Conservation (phyloP, 2,329 filamentous ascomycete species). For the Didymella glomerata region DNA sequence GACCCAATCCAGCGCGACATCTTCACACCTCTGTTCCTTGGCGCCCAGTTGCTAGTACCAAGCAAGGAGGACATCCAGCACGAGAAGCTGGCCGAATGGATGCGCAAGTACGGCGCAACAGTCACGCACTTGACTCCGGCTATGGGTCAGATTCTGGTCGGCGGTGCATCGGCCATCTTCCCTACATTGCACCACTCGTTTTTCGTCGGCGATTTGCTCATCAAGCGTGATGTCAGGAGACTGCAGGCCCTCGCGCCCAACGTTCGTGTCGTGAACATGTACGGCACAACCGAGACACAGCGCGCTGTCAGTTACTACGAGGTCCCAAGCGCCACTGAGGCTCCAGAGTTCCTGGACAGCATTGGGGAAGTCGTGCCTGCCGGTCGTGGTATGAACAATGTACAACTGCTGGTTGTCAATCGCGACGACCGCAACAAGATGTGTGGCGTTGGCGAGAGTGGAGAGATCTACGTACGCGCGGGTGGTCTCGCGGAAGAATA, state of each 20-base stretch:
- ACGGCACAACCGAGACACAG: constrained; percentile 86
- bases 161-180: constrained; percentile 79
- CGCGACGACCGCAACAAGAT: constrained; percentile 59
- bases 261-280: constrained; percentile 82
- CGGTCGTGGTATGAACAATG: constrained; percentile 85
- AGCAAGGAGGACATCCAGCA: constrained; percentile 85
- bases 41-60: constrained; percentile 79
- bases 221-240: constrained; percentile 79
- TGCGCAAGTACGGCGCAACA: constrained; percentile 75
- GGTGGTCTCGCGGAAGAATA: constrained; percentile 87
- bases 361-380: constrained; percentile 82
- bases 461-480: constrained; percentile 84
- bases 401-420: constrained; percentile 63
- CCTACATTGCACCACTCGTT: constrained; percentile 80
- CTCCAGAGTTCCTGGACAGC: constrained; percentile 69
- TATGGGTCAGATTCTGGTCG: constrained; percentile 95
- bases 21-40: constrained; percentile 88
- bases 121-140: constrained; percentile 92
- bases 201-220: constrained; percentile 91
- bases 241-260: constrained; percentile 81
- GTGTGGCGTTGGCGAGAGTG: constrained; percentile 81
- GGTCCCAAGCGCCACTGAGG: constrained; percentile 70
- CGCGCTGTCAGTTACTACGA: constrained; percentile 84
- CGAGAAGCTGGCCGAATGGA: constrained; percentile 88
- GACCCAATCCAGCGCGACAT: constrained; percentile 74